Percentiles rank a stretch among this genome's conserved stretches.
phyloP scores from a whole-genome alignment of 1,139 yeast species.

The Pneumocystis sp. region DNA sequence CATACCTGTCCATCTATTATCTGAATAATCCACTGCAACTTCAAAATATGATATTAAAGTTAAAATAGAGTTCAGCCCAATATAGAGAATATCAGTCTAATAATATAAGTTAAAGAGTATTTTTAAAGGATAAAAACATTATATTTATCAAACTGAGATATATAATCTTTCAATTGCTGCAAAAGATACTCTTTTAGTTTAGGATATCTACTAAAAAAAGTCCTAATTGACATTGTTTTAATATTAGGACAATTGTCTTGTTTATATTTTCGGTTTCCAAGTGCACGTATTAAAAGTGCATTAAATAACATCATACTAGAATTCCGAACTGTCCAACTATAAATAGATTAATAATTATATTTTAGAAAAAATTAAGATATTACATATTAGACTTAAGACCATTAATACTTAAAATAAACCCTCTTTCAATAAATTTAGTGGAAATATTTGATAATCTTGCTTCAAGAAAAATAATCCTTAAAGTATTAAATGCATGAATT shows the following conservation, averaged over 20 bases:
- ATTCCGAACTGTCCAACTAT: constrained; percentile 67
- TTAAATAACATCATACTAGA: constrained; percentile 90
- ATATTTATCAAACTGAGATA: constrained; percentile 19
- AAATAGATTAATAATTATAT: neutral
- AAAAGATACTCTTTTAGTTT: constrained; percentile 38
- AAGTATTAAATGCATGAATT: constrained; percentile 83
- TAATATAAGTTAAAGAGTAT: constrained; percentile 3
- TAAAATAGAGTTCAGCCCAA: constrained; percentile 48
- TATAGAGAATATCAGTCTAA: constrained; percentile 2
- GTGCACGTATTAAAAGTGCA: constrained; percentile 60
- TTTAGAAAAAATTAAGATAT: neutral
- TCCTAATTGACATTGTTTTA: constrained; percentile 36
- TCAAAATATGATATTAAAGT: constrained; percentile 57
- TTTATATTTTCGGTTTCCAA: constrained; percentile 42
- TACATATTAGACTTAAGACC: constrained; percentile 33
- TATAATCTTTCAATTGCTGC: constrained; percentile 30
- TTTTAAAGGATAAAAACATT: constrained; percentile 14
- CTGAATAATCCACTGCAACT: constrained; percentile 37
- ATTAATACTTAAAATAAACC: constrained; percentile 44
- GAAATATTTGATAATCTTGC: constrained; percentile 43
- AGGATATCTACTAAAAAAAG: constrained; percentile 52
- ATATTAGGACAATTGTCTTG: constrained; percentile 12
- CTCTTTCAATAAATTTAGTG: constrained; percentile 39
- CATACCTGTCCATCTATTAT: constrained; percentile 19
- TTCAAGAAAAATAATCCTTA: constrained; percentile 59